A percentile compares a stretch with the other conserved stretches of the same genome.
These are phyloP conservation scores for Sporothrix sp. DNA, from an alignment of 2,329 filamentous ascomycete species.

Conservation along the genomic window DNA sequence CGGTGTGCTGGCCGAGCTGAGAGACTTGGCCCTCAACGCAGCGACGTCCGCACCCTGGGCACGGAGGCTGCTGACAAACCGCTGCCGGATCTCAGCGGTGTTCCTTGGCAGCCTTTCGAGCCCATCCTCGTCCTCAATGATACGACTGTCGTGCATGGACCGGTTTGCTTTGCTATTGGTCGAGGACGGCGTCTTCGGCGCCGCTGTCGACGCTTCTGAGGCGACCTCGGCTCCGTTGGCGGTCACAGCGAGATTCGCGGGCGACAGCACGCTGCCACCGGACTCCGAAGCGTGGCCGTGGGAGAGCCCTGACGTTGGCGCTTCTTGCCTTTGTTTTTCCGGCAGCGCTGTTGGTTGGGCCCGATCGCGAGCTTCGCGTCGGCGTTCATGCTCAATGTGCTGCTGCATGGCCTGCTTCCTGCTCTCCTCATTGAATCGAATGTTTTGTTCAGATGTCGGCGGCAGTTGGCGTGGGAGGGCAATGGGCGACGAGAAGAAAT, in stretches of 20 bases:
- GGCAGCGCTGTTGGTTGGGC: too few species aligned
- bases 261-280: too few species aligned
- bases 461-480: conserved; percentile 25
- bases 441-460: conserved; percentile 13
- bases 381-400: conserved; percentile 7
- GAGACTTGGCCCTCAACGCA: not conserved
- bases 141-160: not conserved
- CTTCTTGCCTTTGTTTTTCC: too few species aligned
- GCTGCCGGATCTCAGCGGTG: not conserved
- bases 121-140: not conserved
- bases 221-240: not conserved
- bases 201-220: not conserved
- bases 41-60: not conserved
- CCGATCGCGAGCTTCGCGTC: not conserved
- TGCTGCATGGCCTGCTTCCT: conserved; percentile 10
- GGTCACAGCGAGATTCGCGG: not conserved
- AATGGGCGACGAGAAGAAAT: conserved; percentile 49
- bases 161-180: too few species aligned
- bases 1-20: not conserved
- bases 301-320: too few species aligned
- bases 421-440: conserved; percentile 14
- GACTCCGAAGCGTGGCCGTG: too few species aligned
- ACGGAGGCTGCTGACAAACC: not conserved
- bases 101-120: not conserved
- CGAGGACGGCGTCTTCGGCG: not conserved